phyloP scores from a whole-genome alignment of 1,139 yeast species.

The Debaryomyces psychrophilus region DNA sequence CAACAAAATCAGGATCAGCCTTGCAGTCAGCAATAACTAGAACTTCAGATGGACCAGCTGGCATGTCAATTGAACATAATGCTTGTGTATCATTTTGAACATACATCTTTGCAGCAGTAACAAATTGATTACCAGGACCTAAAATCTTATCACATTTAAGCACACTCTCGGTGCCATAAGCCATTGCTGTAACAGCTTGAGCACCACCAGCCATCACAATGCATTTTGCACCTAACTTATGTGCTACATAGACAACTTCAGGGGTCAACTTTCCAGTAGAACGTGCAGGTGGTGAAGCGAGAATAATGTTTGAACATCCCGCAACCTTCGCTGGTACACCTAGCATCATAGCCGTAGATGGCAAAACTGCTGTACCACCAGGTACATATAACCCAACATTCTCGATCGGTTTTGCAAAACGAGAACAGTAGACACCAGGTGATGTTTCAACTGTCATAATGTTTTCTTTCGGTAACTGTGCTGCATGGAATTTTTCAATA shows the following conservation, averaged over 20 bases:
- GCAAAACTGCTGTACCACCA: constrained; percentile 98
- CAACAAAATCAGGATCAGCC: constrained; percentile 94
- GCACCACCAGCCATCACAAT: constrained; percentile 98
- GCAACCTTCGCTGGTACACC: constrained; percentile 99
- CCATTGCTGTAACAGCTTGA: constrained; percentile 98
- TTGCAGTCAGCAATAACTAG: constrained; percentile 84
- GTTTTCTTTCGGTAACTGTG: constrained; percentile 74
- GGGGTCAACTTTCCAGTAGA: constrained; percentile 92
- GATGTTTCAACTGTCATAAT: constrained; percentile 86
- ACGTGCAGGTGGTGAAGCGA: constrained; percentile 97
- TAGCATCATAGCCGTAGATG: constrained; percentile 96
- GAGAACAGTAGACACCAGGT: constrained; percentile 91
- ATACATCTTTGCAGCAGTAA: constrained; percentile 98
- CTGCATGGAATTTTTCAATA: constrained; percentile 89
- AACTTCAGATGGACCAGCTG: constrained; percentile 99
- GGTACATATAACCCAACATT: constrained; percentile 95
- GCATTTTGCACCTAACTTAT: constrained; percentile 86
- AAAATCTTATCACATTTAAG: constrained; percentile 94
- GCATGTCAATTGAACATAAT: constrained; percentile 96
- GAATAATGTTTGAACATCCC: constrained; percentile 88
- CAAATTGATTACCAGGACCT: constrained; percentile 99
- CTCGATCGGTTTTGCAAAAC: constrained; percentile 94
- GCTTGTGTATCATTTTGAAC: constrained; percentile 96
- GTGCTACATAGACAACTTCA: constrained; percentile 96
- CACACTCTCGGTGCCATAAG: constrained; percentile 91